A percentile compares a stretch with the other conserved stretches of the same genome.
Conservation (phyloP, 176 grass and related monocot species). For the Oryza punctata region DNA sequence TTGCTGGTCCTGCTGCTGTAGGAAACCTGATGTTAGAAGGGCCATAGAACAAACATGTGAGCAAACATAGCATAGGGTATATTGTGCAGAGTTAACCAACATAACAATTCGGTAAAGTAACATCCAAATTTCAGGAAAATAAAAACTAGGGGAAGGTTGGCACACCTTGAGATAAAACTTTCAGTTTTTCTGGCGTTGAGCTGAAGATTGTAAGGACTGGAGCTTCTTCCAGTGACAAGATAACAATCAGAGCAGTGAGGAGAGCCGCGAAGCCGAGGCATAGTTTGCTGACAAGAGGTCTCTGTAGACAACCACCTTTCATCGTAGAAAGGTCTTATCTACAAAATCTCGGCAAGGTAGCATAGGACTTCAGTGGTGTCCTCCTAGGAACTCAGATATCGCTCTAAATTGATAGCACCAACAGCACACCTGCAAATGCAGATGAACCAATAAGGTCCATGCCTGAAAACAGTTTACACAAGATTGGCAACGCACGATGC, state of each 20-base stretch:
- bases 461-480: background rate
- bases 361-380: slow-evolving; percentile 23
- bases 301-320: slow-evolving; percentile 40
- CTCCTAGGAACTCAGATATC: background rate
- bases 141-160: background rate
- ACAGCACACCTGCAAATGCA: background rate
- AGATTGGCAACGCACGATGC: background rate
- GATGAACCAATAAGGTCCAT: background rate
- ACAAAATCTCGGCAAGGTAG: background rate
- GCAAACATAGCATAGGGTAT: slow-evolving; percentile 1
- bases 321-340: slow-evolving; percentile 21
- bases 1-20: slow-evolving; percentile 31
- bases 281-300: slow-evolving; percentile 44
- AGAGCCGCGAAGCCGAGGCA: slow-evolving; percentile 40
- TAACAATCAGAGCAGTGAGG: slow-evolving; percentile 22
- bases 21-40: slow-evolving; percentile 31
- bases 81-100: slow-evolving; percentile 4
- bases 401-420: background rate
- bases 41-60: slow-evolving; percentile 6
- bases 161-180: slow-evolving; percentile 45
- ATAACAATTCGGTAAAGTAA: background rate
- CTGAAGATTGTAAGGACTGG: slow-evolving; percentile 39
- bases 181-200: slow-evolving; percentile 39
- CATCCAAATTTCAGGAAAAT: background rate
- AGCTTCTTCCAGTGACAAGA: slow-evolving; percentile 40